Evolutionary conservation across 2,329 filamentous ascomycete genomes (phyloP), one percentile per base, ranked within the genome.

Genomic region (Xylaria sp.): DNA sequence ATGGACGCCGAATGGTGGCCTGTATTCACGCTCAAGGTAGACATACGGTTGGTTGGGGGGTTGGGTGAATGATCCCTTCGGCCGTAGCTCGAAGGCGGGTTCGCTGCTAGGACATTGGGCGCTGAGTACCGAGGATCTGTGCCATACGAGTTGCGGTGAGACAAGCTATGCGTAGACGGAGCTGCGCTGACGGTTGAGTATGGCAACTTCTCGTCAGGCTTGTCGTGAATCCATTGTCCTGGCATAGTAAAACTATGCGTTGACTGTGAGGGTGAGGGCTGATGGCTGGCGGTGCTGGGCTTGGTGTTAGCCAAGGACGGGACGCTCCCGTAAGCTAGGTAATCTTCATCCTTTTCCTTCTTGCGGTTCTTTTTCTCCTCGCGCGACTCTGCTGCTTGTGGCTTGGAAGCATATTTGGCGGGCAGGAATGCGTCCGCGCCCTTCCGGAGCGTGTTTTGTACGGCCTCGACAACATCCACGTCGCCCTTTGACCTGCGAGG

Each of bases 31-130:
- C 77, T 80, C 38, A 87, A 76, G n/a, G 75, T 78, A 1, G 83
- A 84, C 83, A 84, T 84, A 66, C 80, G 82, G 23, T 73, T 73
- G 15, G 77, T 77, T 1, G 83, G 82, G 3, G 84, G 84, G 65
- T 78, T 76, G 0, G 83, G 82, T 3, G 83, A 85, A 59, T 73
- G 74, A 40, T 76, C 76, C 55, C 76, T 71, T 21, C 76, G 76
- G 51, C 75, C 72, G 28, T 57, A 50, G 49, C 69, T 68, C 15
- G 57, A 52, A 35, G 74, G 69, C 3, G 78, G 76, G 23, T 82
- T 82, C 25, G 79, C 79, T 0, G 77, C 78, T 54, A 83, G 66
- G 28, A 82, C 71, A 60, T 76, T 82, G 51, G 76, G 61, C 9
- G 71, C 73, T 14, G 80, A 76, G 53, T 66, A 67, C 11, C 77